Evolutionary conservation across 2,329 filamentous ascomycete genomes (phyloP).

Genomic region (Huntiella decipiens): DNA sequence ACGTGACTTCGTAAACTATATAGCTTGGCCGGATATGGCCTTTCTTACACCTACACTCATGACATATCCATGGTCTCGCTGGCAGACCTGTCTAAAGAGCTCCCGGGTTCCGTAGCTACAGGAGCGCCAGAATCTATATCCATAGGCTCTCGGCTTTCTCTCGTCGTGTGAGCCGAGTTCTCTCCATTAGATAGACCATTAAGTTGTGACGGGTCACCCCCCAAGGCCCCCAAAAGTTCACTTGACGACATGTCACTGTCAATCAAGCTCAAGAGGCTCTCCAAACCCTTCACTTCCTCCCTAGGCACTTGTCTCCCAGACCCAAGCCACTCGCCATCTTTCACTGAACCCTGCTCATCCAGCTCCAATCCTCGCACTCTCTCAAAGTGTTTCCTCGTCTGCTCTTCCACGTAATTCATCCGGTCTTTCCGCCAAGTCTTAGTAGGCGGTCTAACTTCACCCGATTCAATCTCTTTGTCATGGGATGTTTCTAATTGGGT

Average conservation of each 20-base stretch:
- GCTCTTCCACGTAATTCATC: conserved; percentile 64
- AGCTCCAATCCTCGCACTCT: conserved; percentile 46
- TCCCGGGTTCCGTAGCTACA: no score
- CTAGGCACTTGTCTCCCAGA: conserved; percentile 29
- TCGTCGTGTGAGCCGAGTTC: no score
- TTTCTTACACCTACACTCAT: no score
- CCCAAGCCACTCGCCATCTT: conserved; percentile 45
- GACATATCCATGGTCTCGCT: no score
- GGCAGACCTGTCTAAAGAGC: no score
- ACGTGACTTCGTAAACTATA: no score
- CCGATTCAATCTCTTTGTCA: neutral
- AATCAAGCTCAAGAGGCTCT: conserved; percentile 29
- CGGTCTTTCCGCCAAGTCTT: conserved; percentile 47
- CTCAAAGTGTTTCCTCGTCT: conserved; percentile 61
- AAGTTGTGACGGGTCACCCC: no score
- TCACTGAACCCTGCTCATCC: conserved; percentile 39
- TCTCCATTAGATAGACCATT: no score
- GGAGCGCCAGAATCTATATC: no score
- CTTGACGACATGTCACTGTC: conserved; percentile 15
- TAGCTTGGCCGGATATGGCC: no score
- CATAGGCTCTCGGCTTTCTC: no score
- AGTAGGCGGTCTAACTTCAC: conserved; percentile 16
- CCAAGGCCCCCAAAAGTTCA: no score
- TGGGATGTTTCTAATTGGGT: conserved; percentile 33
- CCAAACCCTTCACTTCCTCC: conserved; percentile 38